Evolutionary conservation across 164 flowering plant species (phyloP).

Genomic region (Aristolochia fimbriata): DNA sequence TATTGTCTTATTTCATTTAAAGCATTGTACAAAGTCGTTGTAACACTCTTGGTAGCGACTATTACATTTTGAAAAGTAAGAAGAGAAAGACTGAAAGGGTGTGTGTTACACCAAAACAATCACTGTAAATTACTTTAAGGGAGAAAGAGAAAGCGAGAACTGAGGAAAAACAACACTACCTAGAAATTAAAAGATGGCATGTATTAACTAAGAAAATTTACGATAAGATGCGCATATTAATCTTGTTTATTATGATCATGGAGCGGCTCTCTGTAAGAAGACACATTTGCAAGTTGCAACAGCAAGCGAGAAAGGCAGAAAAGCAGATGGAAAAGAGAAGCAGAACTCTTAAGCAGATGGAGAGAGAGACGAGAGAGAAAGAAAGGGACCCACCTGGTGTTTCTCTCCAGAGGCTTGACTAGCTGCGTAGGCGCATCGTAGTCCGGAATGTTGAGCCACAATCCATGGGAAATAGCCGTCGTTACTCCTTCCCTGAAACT

Average conservation of each 20-base stretch:
- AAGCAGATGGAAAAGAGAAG: background rate
- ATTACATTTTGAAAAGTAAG: background rate
- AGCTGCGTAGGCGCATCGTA: constrained; percentile 63
- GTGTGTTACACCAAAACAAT: background rate
- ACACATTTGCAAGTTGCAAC: too few relatives aligned
- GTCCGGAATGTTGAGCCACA: constrained; percentile 58
- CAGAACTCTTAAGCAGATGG: background rate
- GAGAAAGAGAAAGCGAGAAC: too few relatives aligned
- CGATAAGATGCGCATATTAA: too few relatives aligned
- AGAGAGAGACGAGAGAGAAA: background rate
- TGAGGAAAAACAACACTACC: too few relatives aligned
- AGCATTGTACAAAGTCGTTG: too few relatives aligned
- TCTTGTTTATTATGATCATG: too few relatives aligned
- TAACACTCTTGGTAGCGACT: too few relatives aligned
- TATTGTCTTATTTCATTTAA: too few relatives aligned
- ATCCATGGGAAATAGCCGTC: constrained; percentile 43
- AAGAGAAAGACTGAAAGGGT: background rate
- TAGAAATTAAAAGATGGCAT: too few relatives aligned
- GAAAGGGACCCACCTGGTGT: constrained; percentile 23
- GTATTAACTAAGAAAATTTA: too few relatives aligned
- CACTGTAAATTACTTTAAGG: background rate
- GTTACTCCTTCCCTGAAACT: constrained; percentile 43
- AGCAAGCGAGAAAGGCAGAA: background rate
- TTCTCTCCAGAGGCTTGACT: constrained; percentile 53
- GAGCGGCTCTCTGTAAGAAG: too few relatives aligned